Conservation (phyloP, 2,329 filamentous ascomycete genomes). For the Rutstroemia sp. region DNA sequence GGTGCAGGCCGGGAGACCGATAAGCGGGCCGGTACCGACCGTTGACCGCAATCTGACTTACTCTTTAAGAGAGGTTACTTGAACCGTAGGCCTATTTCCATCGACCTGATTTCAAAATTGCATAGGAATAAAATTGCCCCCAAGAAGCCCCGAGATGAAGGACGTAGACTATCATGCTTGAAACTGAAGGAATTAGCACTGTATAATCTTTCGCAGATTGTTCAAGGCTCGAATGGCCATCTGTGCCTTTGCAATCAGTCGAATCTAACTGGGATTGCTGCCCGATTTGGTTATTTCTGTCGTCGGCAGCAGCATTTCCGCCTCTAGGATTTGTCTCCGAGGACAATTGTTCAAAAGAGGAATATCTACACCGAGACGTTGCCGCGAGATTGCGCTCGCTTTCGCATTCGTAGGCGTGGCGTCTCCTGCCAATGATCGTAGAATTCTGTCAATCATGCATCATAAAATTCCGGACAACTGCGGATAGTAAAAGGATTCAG, state of each 20-base stretch:
- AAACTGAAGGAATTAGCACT: background rate
- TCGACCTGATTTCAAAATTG: background rate
- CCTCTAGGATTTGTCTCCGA: background rate
- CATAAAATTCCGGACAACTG: constrained; percentile 9
- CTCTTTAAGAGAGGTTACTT: background rate
- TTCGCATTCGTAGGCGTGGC: constrained; percentile 8
- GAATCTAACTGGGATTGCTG: background rate
- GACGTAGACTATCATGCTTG: background rate
- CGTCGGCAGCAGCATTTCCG: background rate
- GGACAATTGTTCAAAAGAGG: background rate
- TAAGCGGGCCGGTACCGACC: constrained; percentile 5
- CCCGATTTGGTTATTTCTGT: background rate
- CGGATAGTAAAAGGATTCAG: constrained; percentile 8
- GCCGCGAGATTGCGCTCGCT: constrained; percentile 6
- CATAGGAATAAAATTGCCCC: background rate
- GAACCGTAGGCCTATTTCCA: background rate
- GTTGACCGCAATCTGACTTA: constrained; percentile 1
- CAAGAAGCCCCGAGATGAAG: background rate
- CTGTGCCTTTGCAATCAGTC: background rate
- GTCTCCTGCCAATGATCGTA: constrained; percentile 7
- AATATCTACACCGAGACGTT: background rate
- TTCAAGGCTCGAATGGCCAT: background rate
- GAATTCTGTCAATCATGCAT: constrained; percentile 10
- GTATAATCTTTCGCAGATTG: background rate
- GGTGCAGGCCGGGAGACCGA: constrained; percentile 6